These are phyloP conservation scores for Porogramme epimiltina DNA, from an alignment of 1,284 basidiomycete genomes.

Conservation along the genomic window DNA sequence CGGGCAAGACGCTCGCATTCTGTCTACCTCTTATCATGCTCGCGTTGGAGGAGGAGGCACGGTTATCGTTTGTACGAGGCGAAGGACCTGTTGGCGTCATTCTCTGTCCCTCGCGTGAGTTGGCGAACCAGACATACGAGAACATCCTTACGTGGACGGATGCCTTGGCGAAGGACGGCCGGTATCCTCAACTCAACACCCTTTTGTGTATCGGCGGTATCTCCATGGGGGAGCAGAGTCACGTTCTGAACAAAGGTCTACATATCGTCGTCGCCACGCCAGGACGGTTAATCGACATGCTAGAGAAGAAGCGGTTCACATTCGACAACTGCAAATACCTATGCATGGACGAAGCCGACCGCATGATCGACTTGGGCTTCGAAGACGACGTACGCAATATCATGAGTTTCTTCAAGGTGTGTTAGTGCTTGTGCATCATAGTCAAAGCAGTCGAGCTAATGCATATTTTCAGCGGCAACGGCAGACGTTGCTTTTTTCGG, in stretches of 20 bases:
- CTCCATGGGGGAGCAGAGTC: slow-evolving; percentile 94
- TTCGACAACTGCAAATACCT: slow-evolving; percentile 93
- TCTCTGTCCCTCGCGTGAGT: slow-evolving; percentile 93
- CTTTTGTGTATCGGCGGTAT: slow-evolving; percentile 97
- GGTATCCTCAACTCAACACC: slow-evolving; percentile 85
- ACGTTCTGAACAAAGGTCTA: slow-evolving; percentile 86
- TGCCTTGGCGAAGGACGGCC: slow-evolving; percentile 76
- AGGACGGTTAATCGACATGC: slow-evolving; percentile 94
- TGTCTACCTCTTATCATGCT: slow-evolving; percentile 95
- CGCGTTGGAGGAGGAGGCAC: slow-evolving; percentile 90
- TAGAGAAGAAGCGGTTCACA: slow-evolving; percentile 91
- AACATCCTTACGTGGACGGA: slow-evolving; percentile 87
- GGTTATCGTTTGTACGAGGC: slow-evolving; percentile 86
- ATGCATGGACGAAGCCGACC: slow-evolving; percentile 98
- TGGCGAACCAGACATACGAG: slow-evolving; percentile 96
- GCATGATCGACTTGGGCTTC: slow-evolving; percentile 99
- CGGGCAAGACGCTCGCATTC: slow-evolving; percentile 82
- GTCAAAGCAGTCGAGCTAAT: slow-evolving; percentile 21
- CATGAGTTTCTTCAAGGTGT: slow-evolving; percentile 96
- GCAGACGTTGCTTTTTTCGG: slow-evolving; percentile 96
- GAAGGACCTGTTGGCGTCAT: slow-evolving; percentile 97
- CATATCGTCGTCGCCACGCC: slow-evolving; percentile 98
- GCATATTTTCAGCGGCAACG: slow-evolving; percentile 73
- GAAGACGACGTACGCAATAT: slow-evolving; percentile 98
- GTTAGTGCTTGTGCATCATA: no score